These are phyloP conservation scores for Beta corolliflora DNA, from an alignment of 179 eudicot genomes.

Conservation along the genomic window DNA sequence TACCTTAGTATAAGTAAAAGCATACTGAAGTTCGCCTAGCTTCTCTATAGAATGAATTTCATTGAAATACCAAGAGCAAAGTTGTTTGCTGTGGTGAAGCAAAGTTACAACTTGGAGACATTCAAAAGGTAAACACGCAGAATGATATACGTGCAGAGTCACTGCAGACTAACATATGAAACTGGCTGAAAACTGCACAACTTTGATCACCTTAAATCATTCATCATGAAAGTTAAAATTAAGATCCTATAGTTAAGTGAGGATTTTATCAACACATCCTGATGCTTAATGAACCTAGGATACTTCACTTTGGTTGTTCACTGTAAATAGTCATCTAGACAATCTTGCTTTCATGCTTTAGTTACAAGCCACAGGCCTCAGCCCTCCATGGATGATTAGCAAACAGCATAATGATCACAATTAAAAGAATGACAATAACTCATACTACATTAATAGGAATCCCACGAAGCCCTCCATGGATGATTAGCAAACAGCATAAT, in stretches of 20 bases:
- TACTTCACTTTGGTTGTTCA: not conserved
- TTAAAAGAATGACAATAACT: too few species aligned
- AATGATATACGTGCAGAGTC: not conserved
- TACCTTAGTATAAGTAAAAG: not conserved
- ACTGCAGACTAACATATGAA: not conserved
- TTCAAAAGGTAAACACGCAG: not conserved
- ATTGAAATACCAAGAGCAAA: not conserved
- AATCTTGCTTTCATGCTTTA: not conserved
- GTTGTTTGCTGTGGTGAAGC: not conserved
- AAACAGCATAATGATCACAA: too few species aligned
- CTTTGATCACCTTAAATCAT: conserved; percentile 4
- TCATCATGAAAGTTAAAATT: not conserved
- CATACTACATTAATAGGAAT: too few species aligned
- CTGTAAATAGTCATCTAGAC: not conserved
- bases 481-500: not conserved
- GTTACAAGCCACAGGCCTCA: not conserved
- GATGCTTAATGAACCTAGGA: not conserved
- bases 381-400: conserved; percentile 9
- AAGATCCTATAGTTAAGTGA: not conserved
- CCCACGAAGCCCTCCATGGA: too few species aligned
- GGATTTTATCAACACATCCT: not conserved
- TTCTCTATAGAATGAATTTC: not conserved
- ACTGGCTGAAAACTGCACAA: not conserved
- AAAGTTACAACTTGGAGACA: not conserved
- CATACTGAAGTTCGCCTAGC: not conserved